These are phyloP conservation scores for Oenanthe sinensis DNA, from an alignment of 129 eudicot species.

Conservation along the genomic window DNA sequence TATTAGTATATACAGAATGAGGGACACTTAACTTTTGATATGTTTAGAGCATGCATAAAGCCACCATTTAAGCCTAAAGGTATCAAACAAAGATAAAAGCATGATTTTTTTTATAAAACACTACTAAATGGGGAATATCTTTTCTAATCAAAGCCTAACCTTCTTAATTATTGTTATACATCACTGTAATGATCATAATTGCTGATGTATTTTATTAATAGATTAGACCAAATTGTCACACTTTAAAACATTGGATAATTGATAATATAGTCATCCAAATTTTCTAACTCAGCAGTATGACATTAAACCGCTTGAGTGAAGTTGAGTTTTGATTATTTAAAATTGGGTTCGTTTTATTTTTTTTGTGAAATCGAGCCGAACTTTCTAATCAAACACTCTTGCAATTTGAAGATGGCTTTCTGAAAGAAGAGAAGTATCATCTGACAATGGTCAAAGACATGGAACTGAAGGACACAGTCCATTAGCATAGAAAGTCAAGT, in stretches of 20 bases:
- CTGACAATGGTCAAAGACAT: neutral
- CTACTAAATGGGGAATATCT: neutral
- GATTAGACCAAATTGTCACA: neutral
- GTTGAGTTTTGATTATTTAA: neutral
- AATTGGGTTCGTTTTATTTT: neutral
- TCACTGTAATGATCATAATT: neutral
- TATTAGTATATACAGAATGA: conserved; percentile 11
- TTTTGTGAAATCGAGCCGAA: neutral
- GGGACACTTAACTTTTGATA: neutral
- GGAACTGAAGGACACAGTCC: neutral
- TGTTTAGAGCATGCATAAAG: conserved; percentile 9
- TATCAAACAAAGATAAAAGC: neutral
- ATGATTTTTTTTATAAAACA: neutral
- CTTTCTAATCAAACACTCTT: neutral
- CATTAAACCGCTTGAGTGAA: neutral
- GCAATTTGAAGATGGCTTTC: neutral
- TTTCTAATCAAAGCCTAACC: neutral
- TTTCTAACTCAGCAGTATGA: neutral
- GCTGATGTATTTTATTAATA: neutral
- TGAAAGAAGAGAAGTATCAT: neutral
- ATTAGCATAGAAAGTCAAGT: neutral
- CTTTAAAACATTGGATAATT: neutral
- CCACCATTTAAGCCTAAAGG: conserved; percentile 1
- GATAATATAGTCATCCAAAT: too few species aligned
- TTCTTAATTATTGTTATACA: neutral